Evolutionary conservation across 2,329 filamentous ascomycete genomes (phyloP).

Genomic region (Hymenoscyphus infarciens): DNA sequence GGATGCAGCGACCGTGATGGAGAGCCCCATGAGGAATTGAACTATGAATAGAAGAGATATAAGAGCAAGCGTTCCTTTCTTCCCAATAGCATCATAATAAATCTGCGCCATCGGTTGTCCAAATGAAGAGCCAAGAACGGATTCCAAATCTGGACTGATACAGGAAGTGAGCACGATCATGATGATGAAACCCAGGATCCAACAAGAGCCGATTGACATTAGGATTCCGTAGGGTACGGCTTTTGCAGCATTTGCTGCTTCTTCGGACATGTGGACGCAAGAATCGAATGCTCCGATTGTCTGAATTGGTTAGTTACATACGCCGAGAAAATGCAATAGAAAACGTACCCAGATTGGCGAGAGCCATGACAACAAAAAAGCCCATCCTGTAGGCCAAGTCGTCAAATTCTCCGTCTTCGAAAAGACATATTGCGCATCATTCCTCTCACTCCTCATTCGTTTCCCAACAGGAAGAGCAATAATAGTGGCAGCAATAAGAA

Average conservation of each 20-base stretch:
- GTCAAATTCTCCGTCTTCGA: constrained; percentile 53
- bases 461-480: constrained; percentile 54
- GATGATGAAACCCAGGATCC: constrained; percentile 55
- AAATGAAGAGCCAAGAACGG: constrained; percentile 46
- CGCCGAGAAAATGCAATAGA: too few species aligned
- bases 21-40: constrained; percentile 60
- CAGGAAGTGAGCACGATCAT: constrained; percentile 55
- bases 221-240: constrained; percentile 58
- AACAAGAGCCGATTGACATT: constrained; percentile 52
- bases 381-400: constrained; percentile 54
- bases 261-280: constrained; percentile 58
- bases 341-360: constrained; percentile 51
- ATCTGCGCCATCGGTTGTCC: constrained; percentile 56
- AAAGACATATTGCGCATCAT: constrained; percentile 51
- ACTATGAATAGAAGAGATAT: constrained; percentile 58
- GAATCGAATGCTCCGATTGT: constrained; percentile 55
- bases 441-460: constrained; percentile 33
- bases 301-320: too few species aligned
- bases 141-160: constrained; percentile 50
- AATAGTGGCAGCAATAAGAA: constrained; percentile 53
- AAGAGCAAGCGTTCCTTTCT: constrained; percentile 54
- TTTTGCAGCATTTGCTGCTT: constrained; percentile 56
- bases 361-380: constrained; percentile 59
- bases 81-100: constrained; percentile 58
- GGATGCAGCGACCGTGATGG: constrained; percentile 54